A percentile compares a stretch with the other conserved stretches of the same genome.
Conservation (phyloP, 345 rosid genomes). For the Capsella bursapastoris region DNA sequence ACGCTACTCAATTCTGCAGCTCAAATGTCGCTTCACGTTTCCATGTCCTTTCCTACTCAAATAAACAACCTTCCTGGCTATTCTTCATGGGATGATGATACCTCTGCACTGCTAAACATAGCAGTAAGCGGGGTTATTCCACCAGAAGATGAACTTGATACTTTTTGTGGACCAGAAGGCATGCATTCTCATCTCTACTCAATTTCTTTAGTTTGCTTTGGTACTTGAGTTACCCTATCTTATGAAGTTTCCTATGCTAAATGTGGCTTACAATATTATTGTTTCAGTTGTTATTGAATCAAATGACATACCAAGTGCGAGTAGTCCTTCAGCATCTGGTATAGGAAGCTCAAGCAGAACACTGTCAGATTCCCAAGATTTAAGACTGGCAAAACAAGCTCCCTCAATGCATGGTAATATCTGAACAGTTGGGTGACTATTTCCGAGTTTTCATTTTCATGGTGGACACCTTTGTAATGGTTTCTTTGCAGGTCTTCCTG, state of each 20-base stretch:
- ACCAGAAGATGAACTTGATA: conserved; percentile 35
- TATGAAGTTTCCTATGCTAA: conserved; percentile 18
- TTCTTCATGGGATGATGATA: conserved; percentile 55
- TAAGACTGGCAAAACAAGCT: conserved; percentile 33
- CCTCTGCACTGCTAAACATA: conserved; percentile 54
- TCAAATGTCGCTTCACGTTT: conserved; percentile 52
- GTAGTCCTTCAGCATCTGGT: conserved; percentile 52
- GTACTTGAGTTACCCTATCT: background rate
- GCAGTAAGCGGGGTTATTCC: conserved; percentile 32
- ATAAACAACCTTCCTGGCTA: conserved; percentile 48
- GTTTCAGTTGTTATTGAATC: conserved; percentile 41
- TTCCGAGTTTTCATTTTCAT: conserved; percentile 10
- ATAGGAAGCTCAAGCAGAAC: conserved; percentile 49
- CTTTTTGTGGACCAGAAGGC: conserved; percentile 40
- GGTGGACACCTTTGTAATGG: conserved; percentile 22
- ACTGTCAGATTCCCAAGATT: conserved; percentile 22
- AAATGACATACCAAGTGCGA: conserved; percentile 51
- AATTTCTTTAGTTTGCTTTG: conserved; percentile 1
- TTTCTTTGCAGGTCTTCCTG: conserved; percentile 74
- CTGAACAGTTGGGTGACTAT: background rate
- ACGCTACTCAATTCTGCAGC: conserved; percentile 46
- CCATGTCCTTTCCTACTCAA: conserved; percentile 56
- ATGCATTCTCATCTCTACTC: conserved; percentile 18
- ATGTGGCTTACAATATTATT: background rate
- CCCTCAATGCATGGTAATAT: conserved; percentile 40